A percentile compares a stretch with the other conserved stretches of the same genome.
These are phyloP conservation scores for Termitomyces sp. DNA, from an alignment of 768 basidiomycete genomes.

Conservation along the genomic window DNA sequence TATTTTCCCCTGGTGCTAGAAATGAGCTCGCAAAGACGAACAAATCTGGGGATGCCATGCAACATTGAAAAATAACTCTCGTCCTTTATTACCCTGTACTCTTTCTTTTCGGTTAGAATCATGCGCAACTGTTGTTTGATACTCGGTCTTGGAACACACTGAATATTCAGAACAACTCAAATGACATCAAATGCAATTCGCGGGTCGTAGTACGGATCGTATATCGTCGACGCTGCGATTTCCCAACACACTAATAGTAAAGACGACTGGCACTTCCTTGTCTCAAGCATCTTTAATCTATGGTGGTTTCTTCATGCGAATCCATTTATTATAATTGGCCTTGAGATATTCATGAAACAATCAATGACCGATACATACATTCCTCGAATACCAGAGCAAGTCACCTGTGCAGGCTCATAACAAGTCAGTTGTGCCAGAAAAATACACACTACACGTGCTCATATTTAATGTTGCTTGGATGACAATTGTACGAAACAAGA, in stretches of 20 bases:
- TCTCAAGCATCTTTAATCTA: conserved; percentile 16
- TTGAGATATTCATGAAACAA: conserved; percentile 78
- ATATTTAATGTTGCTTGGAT: background rate
- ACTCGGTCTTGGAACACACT: background rate
- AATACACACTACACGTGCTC: background rate
- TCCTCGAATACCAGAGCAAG: background rate
- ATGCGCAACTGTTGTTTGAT: background rate
- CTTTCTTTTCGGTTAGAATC: background rate
- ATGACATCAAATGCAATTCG: background rate
- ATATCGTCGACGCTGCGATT: background rate
- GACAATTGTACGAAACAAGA: background rate
- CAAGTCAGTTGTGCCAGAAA: background rate
- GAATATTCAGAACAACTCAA: background rate
- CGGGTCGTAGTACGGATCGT: background rate
- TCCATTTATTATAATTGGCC: conserved; percentile 76
- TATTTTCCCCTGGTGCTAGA: conserved; percentile 24
- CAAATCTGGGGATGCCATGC: conserved; percentile 43
- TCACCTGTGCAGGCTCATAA: conserved; percentile 13
- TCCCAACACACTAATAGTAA: background rate
- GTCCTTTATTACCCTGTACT: background rate
- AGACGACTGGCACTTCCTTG: conserved; percentile 12
- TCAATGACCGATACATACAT: background rate
- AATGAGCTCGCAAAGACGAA: conserved; percentile 62
- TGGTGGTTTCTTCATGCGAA: conserved; percentile 21
- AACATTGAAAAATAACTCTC: conserved; percentile 36